Evolutionary conservation across 805 yeast genomes (phyloP).

Genomic region (Suhomyces emberorum): DNA sequence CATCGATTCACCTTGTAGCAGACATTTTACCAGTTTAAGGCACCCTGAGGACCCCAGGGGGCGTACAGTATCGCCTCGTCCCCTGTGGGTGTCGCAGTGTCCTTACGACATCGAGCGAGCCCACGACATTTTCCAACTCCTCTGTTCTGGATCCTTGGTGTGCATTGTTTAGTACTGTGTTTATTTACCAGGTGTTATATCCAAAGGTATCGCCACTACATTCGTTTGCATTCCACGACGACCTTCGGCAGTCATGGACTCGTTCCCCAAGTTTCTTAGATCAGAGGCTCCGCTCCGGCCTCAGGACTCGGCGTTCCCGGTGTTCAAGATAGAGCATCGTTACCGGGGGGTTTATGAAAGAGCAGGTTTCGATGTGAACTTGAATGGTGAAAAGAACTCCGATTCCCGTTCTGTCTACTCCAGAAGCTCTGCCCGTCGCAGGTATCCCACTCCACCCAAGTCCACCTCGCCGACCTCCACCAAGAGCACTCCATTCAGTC

Average conservation of each 20-base stretch:
- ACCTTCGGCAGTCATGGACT: slow-evolving; percentile 7
- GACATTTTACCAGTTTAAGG: no score
- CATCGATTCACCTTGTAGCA: no score
- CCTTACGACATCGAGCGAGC: no score
- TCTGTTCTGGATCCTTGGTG: no score
- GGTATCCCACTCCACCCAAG: slow-evolving; percentile 11
- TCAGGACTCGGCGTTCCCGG: slow-evolving; percentile 62
- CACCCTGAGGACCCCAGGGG: no score
- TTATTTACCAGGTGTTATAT: background rate
- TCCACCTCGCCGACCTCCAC: slow-evolving; percentile 10
- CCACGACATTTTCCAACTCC: no score
- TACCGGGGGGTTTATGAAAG: slow-evolving; percentile 74
- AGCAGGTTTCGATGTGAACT: slow-evolving; percentile 67
- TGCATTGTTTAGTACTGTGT: no score
- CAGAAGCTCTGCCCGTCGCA: background rate
- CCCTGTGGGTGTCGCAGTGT: no score
- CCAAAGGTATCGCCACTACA: background rate
- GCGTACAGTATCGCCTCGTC: no score
- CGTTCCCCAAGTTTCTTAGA: slow-evolving; percentile 20
- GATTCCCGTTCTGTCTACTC: slow-evolving; percentile 10
- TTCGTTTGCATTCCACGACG: background rate
- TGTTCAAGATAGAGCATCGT: slow-evolving; percentile 57
- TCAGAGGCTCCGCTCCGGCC: slow-evolving; percentile 18
- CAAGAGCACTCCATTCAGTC: slow-evolving; percentile 7
- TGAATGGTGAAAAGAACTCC: slow-evolving; percentile 4